phyloP scores from a whole-genome alignment of 169 alveolate species.

The Plasmodium adleri region DNA sequence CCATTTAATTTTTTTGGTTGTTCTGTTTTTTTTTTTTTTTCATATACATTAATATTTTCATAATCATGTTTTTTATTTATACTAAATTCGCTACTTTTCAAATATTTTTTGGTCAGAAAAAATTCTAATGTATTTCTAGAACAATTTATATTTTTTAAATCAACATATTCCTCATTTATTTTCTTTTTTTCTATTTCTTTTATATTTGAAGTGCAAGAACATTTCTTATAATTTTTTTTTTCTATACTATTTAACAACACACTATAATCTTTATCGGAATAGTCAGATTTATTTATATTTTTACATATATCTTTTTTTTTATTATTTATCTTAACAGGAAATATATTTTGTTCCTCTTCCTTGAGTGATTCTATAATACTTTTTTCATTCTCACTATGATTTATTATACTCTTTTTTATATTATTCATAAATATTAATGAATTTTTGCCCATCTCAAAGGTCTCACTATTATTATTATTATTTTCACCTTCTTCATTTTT shows the following conservation, averaged over 20 bases:
- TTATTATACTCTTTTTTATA: too few species aligned
- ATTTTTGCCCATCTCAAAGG: neutral
- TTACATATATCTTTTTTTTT: neutral
- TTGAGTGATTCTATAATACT: neutral
- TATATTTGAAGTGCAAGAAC: neutral
- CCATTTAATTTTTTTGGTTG: too few species aligned
- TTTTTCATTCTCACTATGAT: neutral
- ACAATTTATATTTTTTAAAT: conserved; percentile 18
- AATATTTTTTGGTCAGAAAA: conserved; percentile 29
- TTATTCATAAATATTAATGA: neutral
- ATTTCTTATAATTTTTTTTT: neutral
- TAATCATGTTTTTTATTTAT: too few species aligned
- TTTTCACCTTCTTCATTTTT: neutral
- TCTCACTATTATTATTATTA: neutral
- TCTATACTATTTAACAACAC: neutral
- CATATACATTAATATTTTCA: too few species aligned
- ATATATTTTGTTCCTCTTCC: neutral
- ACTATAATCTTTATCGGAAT: neutral
- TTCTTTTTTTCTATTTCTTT: neutral
- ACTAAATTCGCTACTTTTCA: neutral
- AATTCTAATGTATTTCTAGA: conserved; percentile 52
- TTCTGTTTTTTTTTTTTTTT: too few species aligned
- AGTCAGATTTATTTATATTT: neutral
- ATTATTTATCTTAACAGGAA: neutral
- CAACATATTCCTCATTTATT: conserved; percentile 35